Conservation (phyloP, 148 eudicot species). For the Dianthus caryophyllus region DNA sequence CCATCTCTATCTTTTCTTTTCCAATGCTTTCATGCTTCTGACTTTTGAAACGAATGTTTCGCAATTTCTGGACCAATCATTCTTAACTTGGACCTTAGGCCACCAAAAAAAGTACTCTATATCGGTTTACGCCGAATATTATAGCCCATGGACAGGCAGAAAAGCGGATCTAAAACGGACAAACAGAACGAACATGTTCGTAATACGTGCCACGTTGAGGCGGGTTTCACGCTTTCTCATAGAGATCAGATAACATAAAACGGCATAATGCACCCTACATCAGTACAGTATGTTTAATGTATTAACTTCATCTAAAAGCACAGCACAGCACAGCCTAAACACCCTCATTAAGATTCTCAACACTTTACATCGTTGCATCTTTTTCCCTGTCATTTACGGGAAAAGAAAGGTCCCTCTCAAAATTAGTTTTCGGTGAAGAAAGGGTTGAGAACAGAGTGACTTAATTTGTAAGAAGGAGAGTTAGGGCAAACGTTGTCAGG, state of each 20-base stretch:
- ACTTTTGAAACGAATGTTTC: neutral
- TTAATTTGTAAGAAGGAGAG: too few relatives aligned
- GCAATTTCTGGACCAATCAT: constrained; percentile 5
- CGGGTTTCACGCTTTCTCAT: too few relatives aligned
- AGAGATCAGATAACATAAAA: constrained; percentile 2
- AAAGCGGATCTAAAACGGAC: too few relatives aligned
- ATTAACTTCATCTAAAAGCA: neutral
- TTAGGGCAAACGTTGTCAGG: neutral
- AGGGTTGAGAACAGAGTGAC: neutral
- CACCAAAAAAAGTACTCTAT: neutral
- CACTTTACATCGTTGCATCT: constrained; percentile 3
- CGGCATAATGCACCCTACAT: neutral
- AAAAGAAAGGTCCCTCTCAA: neutral
- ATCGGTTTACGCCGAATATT: too few relatives aligned
- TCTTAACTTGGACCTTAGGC: neutral
- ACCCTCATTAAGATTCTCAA: neutral
- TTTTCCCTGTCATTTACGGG: neutral
- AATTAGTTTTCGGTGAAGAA: neutral
- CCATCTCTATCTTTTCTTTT: neutral
- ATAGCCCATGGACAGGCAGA: too few relatives aligned
- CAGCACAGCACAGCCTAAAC: neutral
- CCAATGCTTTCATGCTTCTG: neutral
- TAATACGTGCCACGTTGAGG: too few relatives aligned
- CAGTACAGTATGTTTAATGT: neutral
- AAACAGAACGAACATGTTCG: too few relatives aligned